phyloP scores from a whole-genome alignment of 2,329 filamentous ascomycete genomes.

The Allantophomopsis cytisporea region DNA sequence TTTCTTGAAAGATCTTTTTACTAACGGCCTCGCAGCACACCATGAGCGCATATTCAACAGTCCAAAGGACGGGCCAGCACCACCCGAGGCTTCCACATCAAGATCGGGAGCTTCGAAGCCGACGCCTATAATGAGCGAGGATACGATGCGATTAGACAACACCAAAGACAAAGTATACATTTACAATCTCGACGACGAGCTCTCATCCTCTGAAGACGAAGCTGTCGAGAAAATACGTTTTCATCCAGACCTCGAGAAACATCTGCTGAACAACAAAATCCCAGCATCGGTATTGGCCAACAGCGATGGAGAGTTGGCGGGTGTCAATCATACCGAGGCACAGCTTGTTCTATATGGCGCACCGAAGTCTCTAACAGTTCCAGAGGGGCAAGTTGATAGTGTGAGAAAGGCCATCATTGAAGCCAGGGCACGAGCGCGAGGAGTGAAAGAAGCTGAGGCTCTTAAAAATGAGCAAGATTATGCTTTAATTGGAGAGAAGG shows the following conservation, averaged over 20 bases:
- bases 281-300: slow-evolving; percentile 44
- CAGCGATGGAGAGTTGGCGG: slow-evolving; percentile 37
- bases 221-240: slow-evolving; percentile 49
- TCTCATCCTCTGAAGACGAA: slow-evolving; percentile 49
- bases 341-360: slow-evolving; percentile 78
- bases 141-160: slow-evolving; percentile 76
- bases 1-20: background rate
- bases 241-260: slow-evolving; percentile 74
- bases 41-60: slow-evolving; percentile 52
- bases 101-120: slow-evolving; percentile 1
- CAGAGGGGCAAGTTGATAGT: slow-evolving; percentile 54
- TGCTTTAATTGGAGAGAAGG: background rate
- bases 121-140: slow-evolving; percentile 22
- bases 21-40: slow-evolving; percentile 32
- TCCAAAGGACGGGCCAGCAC: slow-evolving; percentile 38
- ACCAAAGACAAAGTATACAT: slow-evolving; percentile 79
- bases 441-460: slow-evolving; percentile 27
- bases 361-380: slow-evolving; percentile 62
- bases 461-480: background rate
- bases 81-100: slow-evolving; percentile 9
- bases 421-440: slow-evolving; percentile 54
- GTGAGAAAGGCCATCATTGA: slow-evolving; percentile 79
- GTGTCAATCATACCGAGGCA: slow-evolving; percentile 25
- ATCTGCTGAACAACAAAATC: slow-evolving; percentile 58
- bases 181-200: slow-evolving; percentile 77